Evolutionary conservation across 129 eudicot species (phyloP), one percentile per base, ranked within the genome.

Genomic region (Lactuca sativa): DNA sequence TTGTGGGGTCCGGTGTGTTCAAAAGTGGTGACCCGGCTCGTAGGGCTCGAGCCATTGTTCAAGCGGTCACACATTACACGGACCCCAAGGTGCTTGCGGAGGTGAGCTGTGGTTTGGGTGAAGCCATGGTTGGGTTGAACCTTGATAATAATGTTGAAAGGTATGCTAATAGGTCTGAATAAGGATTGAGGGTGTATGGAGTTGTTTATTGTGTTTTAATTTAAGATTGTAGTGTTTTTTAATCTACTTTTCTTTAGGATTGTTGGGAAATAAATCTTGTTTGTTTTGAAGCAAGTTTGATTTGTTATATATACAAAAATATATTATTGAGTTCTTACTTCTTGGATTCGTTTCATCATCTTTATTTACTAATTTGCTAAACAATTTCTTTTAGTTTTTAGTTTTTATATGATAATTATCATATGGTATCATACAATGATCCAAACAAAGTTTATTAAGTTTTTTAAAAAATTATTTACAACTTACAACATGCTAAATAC

Each of bases 111-210:
- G 93, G 93, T 43, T 73, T 90, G 67, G 96, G 93, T 6, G 96
- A 89, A 48, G 96, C 96, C 1, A 89, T 89, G 96, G 96, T 89
- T 33, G 96, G 96, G 68, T 86, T 90, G 66, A 90, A 90, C 76
- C 83, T 90, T 30, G 93, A 86, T 74, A 86, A 74, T 31, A 90
- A 84, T 81, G 96, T 90, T 17, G 96, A 90, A 79, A 90, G 96
- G 93, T 90, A 90, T 40, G 93, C 96, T 4, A 86, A 75, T 30
- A 82, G 96, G 15, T 86, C 96, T 1, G 96, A 84, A 71, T 90
- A 77, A 76, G 59, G 69, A 32, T n/a, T n/a, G n/a, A 14, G 48
- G 67, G 59, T 32, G 4, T 59, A 33, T 44, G 60, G 34, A 54
- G 37, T 41, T 70, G 30, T 25, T 25, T 25, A 25, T 25, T 25